Percentiles rank a stretch among this genome's conserved stretches.
Evolutionary conservation across 495 filamentous ascomycete species (phyloP).

Genomic region (Neurospora pannonica): DNA sequence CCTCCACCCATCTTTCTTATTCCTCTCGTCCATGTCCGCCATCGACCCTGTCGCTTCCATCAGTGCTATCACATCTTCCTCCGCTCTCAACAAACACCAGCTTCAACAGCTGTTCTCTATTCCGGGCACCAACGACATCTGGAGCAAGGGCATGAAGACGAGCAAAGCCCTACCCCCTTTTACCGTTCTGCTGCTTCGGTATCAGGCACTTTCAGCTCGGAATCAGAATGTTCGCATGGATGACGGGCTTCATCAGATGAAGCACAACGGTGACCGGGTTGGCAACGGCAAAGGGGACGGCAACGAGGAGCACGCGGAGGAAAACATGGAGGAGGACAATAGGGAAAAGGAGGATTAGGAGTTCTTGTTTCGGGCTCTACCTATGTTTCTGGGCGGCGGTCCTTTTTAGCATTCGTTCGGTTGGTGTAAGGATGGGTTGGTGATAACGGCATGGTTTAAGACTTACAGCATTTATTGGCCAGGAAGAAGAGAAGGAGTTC

Average conservation of each 20-base stretch:
- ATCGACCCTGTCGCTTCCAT: background rate
- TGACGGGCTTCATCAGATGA: background rate
- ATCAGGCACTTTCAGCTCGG: background rate
- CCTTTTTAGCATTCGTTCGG: background rate
- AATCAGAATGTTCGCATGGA: background rate
- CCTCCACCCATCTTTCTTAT: background rate
- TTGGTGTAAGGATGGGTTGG: background rate
- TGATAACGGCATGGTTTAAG: background rate
- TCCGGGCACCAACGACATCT: background rate
- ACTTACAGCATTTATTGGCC: background rate
- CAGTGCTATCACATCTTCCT: background rate
- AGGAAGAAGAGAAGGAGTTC: background rate
- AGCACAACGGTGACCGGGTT: background rate
- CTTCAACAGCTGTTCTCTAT: background rate
- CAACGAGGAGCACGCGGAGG: background rate
- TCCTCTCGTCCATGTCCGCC: background rate
- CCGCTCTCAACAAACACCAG: background rate
- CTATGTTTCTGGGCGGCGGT: slow-evolving; percentile 12
- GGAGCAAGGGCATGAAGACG: background rate
- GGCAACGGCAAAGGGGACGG: background rate
- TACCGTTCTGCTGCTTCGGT: background rate
- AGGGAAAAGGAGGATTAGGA: background rate
- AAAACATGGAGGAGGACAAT: background rate
- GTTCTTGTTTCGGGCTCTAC: background rate
- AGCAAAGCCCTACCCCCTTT: background rate